Conservation (phyloP, 768 basidiomycete species). For the Paxillus involutus region DNA sequence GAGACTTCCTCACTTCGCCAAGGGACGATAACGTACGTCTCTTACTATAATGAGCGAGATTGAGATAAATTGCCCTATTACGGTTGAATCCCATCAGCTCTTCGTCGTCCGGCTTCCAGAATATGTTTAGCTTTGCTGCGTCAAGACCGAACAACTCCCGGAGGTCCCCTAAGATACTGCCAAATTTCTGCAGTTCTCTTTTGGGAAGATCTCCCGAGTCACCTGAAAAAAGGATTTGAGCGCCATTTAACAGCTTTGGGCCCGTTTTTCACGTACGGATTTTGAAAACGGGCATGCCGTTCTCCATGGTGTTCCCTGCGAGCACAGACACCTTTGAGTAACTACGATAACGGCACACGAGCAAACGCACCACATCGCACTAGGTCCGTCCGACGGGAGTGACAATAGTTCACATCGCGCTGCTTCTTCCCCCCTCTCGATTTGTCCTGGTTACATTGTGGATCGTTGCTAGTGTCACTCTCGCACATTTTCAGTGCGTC, state of each 20-base stretch:
- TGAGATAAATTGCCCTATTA: slow-evolving; percentile 11
- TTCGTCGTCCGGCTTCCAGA: slow-evolving; percentile 4
- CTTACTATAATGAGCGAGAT: slow-evolving; percentile 9
- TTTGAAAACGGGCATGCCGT: slow-evolving; percentile 4
- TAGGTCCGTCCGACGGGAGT: slow-evolving; percentile 6
- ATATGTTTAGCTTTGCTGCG: slow-evolving; percentile 8
- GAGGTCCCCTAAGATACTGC: slow-evolving; percentile 1
- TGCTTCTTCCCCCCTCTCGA: slow-evolving; percentile 9
- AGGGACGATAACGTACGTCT: no score
- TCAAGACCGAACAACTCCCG: slow-evolving; percentile 4
- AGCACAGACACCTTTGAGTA: neutral
- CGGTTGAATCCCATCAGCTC: slow-evolving; percentile 20
- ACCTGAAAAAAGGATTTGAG: neutral
- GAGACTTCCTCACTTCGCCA: neutral
- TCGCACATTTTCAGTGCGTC: slow-evolving; percentile 5
- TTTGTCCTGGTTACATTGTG: neutral
- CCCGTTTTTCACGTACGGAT: neutral
- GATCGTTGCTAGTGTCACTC: neutral
- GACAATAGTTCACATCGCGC: slow-evolving; percentile 12
- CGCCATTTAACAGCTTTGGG: neutral
- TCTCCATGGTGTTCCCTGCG: neutral
- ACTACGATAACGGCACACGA: neutral
- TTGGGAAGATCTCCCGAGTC: neutral
- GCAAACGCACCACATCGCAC: slow-evolving; percentile 5
- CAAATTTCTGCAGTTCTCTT: slow-evolving; percentile 3